Evolutionary conservation across 768 basidiomycete genomes (phyloP), one percentile per base, ranked within the genome.

Genomic region (Sutorius australiensis): DNA sequence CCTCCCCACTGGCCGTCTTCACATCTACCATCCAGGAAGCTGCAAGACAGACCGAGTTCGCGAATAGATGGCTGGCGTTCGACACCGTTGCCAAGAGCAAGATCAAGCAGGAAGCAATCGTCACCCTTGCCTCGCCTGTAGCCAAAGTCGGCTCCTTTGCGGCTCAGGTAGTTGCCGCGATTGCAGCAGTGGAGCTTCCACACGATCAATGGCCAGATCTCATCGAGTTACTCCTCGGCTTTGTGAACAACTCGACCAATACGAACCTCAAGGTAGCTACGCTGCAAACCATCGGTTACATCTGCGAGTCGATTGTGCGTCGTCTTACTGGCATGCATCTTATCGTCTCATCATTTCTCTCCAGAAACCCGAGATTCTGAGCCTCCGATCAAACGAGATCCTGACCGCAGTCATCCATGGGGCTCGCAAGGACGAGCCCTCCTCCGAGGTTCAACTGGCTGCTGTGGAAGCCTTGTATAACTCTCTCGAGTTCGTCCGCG

Each of bases 371-470:
- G 93, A 95, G 61, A 87, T 97, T 54, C 72, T 99, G 54, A 86
- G 84, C 47, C 67, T 88, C 53, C 85, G 92, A 62, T 90, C 95
- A 3, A 98, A 99, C 66, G 95, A 98, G 74, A 99, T 99, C 66
- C 73, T 99, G 47, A 99, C 97, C 13, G 95, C 95, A 9, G 97
- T 99, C 53, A 95, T 99, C 46, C 95, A 98, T 67, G 97, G 97
- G 8, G 95, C 95, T 24, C 82, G 95, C 46, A 95, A 95, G 72
- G 97, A 98, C 58, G 97, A 99, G 65, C 80, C 90, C 0, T 92
- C 92, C 2, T 51, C 79, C 13, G 93, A 98, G 0, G 97, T 99
- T 13, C 97, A 98, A 62, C 75, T 88, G 14, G 91, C 95, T 33
- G 97, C 97, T 5, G 87, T 98, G 65, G 86, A 87, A 66, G 93